phyloP scores from a whole-genome alignment of 129 eudicot genomes.

The Centella asiatica region DNA sequence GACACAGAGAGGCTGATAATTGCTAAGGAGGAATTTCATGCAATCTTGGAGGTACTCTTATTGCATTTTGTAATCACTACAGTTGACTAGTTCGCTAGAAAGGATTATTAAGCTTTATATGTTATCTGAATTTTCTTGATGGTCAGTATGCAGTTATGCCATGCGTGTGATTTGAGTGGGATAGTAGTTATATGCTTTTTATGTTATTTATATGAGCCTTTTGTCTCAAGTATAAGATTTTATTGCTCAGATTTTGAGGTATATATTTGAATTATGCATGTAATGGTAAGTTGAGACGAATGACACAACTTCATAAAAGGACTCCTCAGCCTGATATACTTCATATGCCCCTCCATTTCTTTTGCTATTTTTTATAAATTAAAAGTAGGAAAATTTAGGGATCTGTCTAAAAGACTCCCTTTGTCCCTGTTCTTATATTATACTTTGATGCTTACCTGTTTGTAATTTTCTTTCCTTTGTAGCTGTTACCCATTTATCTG shows the following conservation, averaged over 20 bases:
- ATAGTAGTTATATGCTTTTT: too few species aligned
- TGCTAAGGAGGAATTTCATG: slow-evolving; percentile 97
- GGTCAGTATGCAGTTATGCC: too few species aligned
- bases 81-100: not conserved
- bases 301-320: not conserved
- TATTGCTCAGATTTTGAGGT: not conserved
- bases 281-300: not conserved
- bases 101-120: not conserved
- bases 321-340: not conserved
- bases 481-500: not conserved
- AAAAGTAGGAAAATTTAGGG: too few species aligned
- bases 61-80: not conserved
- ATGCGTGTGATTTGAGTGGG: too few species aligned
- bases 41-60: slow-evolving; percentile 73
- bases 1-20: slow-evolving; percentile 91
- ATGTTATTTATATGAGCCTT: too few species aligned
- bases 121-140: not conserved
- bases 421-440: not conserved
- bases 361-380: too few species aligned
- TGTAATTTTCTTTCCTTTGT: too few species aligned
- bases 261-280: not conserved
- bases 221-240: not conserved
- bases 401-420: too few species aligned
- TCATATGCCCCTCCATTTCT: too few species aligned
- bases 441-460: not conserved